Percentiles rank a stretch among this genome's conserved stretches.
Evolutionary conservation across 148 eudicot genomes (phyloP).

Genomic region (Arbutus unedo): DNA sequence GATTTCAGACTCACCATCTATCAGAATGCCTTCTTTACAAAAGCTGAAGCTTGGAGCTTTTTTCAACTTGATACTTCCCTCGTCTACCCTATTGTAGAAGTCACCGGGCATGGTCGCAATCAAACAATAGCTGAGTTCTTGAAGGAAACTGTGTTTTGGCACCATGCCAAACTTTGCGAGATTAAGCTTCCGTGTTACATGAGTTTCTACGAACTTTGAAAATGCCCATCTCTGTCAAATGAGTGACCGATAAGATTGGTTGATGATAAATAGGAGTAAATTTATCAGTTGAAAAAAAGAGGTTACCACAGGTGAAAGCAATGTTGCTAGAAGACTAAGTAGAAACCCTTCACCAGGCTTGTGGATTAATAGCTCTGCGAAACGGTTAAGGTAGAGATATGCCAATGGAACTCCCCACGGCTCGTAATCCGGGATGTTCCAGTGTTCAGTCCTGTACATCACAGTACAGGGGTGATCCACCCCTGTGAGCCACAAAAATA

Average conservation of each 20-base stretch:
- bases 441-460: slow-evolving; percentile 50
- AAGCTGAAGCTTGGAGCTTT: slow-evolving; percentile 42
- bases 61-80: slow-evolving; percentile 56
- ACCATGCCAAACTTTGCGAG: slow-evolving; percentile 47
- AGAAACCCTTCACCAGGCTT: slow-evolving; percentile 65
- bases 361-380: slow-evolving; percentile 56
- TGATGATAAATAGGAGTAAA: no score
- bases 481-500: slow-evolving; percentile 26
- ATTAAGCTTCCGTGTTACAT: slow-evolving; percentile 37
- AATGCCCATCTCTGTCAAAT: slow-evolving; percentile 53
- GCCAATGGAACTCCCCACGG: slow-evolving; percentile 48
- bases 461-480: slow-evolving; percentile 49
- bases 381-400: slow-evolving; percentile 49
- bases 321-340: slow-evolving; percentile 37
- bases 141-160: slow-evolving; percentile 53
- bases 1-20: slow-evolving; percentile 32
- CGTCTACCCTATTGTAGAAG: slow-evolving; percentile 50
- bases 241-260: slow-evolving; percentile 4
- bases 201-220: slow-evolving; percentile 55
- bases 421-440: slow-evolving; percentile 51
- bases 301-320: slow-evolving; percentile 62
- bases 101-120: slow-evolving; percentile 34
- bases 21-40: slow-evolving; percentile 41
- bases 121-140: slow-evolving; percentile 46
- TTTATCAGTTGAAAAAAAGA: neutral